Percentiles rank a stretch among this genome's conserved stretches.
Conservation (phyloP, 208 protist species). For the Angomonas desouzai region DNA sequence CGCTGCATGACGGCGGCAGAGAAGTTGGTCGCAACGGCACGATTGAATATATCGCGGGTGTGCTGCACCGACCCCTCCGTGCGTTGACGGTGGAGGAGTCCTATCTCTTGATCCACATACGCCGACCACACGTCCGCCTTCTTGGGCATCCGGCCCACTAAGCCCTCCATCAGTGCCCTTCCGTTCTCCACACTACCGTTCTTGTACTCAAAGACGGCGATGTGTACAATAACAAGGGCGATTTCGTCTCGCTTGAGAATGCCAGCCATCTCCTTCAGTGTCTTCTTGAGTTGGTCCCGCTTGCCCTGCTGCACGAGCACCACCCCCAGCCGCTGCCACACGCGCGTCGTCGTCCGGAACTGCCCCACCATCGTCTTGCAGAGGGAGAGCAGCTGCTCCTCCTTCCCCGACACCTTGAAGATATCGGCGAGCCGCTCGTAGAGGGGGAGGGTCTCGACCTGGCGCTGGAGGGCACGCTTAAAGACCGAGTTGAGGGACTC, state of each 20-base stretch:
- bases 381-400: conserved; percentile 71
- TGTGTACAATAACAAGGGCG: conserved; percentile 53
- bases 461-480: conserved; percentile 67
- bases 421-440: conserved; percentile 88
- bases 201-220: conserved; percentile 84
- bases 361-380: conserved; percentile 82
- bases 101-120: conserved; percentile 87
- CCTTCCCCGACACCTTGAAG: conserved; percentile 66
- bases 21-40: conserved; percentile 78
- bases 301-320: conserved; percentile 76
- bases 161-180: conserved; percentile 85
- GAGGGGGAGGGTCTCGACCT: conserved; percentile 50
- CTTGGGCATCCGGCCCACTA: conserved; percentile 85
- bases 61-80: conserved; percentile 33
- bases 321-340: conserved; percentile 78
- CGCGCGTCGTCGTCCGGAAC: conserved; percentile 60
- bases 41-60: conserved; percentile 74
- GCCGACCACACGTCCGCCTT: conserved; percentile 87
- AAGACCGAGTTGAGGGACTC: conserved; percentile 88
- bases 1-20: conserved; percentile 87
- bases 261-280: conserved; percentile 77
- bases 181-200: conserved; percentile 76
- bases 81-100: conserved; percentile 52
- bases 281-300: conserved; percentile 82
- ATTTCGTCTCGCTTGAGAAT: conserved; percentile 59